Base-by-base conservation (phyloP, 2,329 filamentous ascomycete species). In the Ascosphaera apis region DNA sequence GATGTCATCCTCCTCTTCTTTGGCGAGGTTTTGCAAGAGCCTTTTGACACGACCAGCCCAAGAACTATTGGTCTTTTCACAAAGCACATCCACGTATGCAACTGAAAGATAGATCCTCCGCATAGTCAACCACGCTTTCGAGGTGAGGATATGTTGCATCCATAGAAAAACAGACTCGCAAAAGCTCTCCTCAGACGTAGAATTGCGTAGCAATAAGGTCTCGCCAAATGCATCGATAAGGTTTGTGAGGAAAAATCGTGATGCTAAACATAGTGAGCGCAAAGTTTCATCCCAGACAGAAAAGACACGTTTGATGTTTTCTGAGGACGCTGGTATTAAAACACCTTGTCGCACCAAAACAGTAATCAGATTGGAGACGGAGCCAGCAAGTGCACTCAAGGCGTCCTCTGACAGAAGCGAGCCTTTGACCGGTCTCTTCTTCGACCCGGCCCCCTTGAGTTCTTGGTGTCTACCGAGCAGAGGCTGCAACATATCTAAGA, bases 141-240 rank as follows among this genome's bases (percentile, higher is more conserved):
- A 54, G 3, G 48, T 48, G 17, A 65, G 43, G 7, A 69, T 50
- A 43, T 67, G 62, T 6, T 56, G 43, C 17, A 66, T 43, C 66
- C 66, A 70, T 23, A 56, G 47, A 40, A 54, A 61, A 21, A 62
- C 36, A 2, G 54, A 61, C 47, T 68, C 61, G 25, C 47, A 47
- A 4, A 46, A 42, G 0, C 53, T 46, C 40, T 57, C 47, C 17
- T 41, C 33, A 18, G 49, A 44, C 21, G 41, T 28, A 23, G 37
- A 25, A 3, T 35, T 37, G 19, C 44, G 37, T 33, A 48, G 47
- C 2, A 51, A 50, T 37, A 65, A 45, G 8, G 42, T 40, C 15
- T 50, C 39, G 4, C 55, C 47, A 43, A 67, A 47, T 19, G 49
- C 47, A 21, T 56, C 52, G 2, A 53, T 45, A 15, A 67, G 45